These are phyloP conservation scores for Castanea crenata DNA, from an alignment of 306 rosid genomes.

Conservation along the genomic window DNA sequence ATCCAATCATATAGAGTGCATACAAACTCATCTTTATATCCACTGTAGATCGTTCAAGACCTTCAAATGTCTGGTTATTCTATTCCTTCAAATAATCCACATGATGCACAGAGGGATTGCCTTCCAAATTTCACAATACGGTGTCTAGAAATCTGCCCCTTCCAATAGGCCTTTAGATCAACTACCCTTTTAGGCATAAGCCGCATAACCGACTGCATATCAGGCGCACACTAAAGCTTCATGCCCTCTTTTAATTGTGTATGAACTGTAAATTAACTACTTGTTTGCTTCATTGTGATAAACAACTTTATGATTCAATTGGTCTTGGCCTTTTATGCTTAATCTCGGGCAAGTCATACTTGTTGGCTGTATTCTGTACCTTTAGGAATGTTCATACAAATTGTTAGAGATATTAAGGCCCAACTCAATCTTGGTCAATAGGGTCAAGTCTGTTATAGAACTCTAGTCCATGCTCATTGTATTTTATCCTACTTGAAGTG, in stretches of 20 bases:
- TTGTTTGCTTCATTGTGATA: not conserved
- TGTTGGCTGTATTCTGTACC: not conserved
- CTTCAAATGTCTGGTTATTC: too few species aligned
- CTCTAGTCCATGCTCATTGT: slow-evolving; percentile 41
- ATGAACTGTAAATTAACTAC: not conserved
- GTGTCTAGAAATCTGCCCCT: too few species aligned
- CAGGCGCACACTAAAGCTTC: not conserved
- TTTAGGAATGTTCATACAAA: not conserved
- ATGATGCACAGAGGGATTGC: too few species aligned
- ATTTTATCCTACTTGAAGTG: too few species aligned
- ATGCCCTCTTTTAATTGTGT: not conserved
- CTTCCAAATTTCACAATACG: too few species aligned
- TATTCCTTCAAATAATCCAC: too few species aligned
- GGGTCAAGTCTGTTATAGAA: slow-evolving; percentile 62
- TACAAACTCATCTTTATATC: too few species aligned
- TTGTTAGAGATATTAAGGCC: not conserved
- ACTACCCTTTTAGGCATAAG: too few species aligned
- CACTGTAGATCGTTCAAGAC: too few species aligned
- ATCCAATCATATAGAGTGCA: too few species aligned
- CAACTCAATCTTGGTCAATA: slow-evolving; percentile 36
- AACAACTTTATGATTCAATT: not conserved
- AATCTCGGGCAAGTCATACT: not conserved
- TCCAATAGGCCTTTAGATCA: too few species aligned
- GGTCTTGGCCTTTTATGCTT: not conserved
- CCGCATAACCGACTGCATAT: not conserved